Percentiles rank a stretch among this genome's conserved stretches.
Evolutionary conservation across 1,284 basidiomycete species (phyloP).

Genomic region (Bjerkandera adusta): DNA sequence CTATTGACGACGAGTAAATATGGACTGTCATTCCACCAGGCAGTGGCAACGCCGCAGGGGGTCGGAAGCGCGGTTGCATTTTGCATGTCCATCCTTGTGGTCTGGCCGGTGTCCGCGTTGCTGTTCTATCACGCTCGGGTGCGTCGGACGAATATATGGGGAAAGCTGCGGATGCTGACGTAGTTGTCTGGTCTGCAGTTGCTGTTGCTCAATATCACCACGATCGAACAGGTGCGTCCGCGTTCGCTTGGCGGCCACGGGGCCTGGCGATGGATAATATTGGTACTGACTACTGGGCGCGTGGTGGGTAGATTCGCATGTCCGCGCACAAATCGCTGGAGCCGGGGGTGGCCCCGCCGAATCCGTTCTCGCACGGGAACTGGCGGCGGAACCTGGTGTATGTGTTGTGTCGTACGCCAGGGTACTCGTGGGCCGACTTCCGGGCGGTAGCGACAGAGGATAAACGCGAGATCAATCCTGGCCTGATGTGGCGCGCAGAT

Average conservation of each 20-base stretch:
- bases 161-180: neutral
- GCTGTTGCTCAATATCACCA: slow-evolving; percentile 82
- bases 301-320: slow-evolving; percentile 60
- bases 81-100: slow-evolving; percentile 59
- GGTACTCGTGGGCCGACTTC: slow-evolving; percentile 68
- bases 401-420: slow-evolving; percentile 68
- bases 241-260: neutral
- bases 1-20: slow-evolving; percentile 58
- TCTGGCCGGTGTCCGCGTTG: slow-evolving; percentile 82
- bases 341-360: slow-evolving; percentile 61
- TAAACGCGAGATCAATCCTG: slow-evolving; percentile 65
- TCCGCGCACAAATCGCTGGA: slow-evolving; percentile 72
- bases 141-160: slow-evolving; percentile 31
- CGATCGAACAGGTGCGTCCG: slow-evolving; percentile 85
- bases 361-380: slow-evolving; percentile 76
- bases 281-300: neutral
- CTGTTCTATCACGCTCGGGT: slow-evolving; percentile 84
- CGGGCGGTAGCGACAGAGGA: slow-evolving; percentile 60
- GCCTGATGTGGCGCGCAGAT: slow-evolving; percentile 25
- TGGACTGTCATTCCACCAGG: slow-evolving; percentile 51
- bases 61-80: slow-evolving; percentile 82
- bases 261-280: neutral
- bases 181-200: slow-evolving; percentile 44
- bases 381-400: slow-evolving; percentile 68
- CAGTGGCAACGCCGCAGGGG: slow-evolving; percentile 49